A percentile compares a stretch with the other conserved stretches of the same genome.
phyloP scores from a whole-genome alignment of 2,329 filamentous ascomycete species.

The Coniosporium uncinatum region DNA sequence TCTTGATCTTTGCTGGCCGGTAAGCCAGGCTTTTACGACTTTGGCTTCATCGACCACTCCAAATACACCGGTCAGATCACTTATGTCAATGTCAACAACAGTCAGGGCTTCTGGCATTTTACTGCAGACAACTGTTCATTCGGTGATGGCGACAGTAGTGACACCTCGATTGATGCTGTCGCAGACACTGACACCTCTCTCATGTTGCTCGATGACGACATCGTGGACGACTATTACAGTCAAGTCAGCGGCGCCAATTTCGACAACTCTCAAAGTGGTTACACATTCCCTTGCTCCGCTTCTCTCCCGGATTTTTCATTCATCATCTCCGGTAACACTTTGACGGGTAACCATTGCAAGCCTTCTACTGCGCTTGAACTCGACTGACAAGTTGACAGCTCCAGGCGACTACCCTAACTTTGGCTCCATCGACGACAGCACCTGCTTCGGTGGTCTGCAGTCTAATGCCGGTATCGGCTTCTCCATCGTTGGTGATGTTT shows the following conservation, averaged over 20 bases:
- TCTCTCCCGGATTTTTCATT: conserved; percentile 48
- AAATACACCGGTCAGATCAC: conserved; percentile 54
- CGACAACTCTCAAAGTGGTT: conserved; percentile 44
- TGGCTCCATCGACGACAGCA: conserved; percentile 10
- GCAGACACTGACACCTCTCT: conserved; percentile 69
- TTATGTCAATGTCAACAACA: conserved; percentile 49
- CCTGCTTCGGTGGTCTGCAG: conserved; percentile 77
- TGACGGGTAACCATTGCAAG: conserved; percentile 46
- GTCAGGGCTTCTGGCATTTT: conserved; percentile 60
- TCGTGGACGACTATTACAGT: conserved; percentile 55
- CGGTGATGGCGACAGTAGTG: conserved; percentile 33
- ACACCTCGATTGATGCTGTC: conserved; percentile 45
- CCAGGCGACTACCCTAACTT: conserved; percentile 18
- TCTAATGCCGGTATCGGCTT: conserved; percentile 49
- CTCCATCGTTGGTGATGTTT: conserved; percentile 72
- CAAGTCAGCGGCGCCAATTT: conserved; percentile 47
- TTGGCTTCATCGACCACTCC: conserved; percentile 49
- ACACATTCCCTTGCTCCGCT: conserved; percentile 45
- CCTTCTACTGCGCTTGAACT: conserved; percentile 44
- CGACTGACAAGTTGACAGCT: too few relatives aligned
- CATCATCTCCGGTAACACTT: conserved; percentile 34
- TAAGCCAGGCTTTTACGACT: conserved; percentile 41
- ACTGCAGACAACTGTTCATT: conserved; percentile 49
- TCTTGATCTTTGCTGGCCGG: too few relatives aligned
- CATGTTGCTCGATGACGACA: conserved; percentile 47